Conservation (phyloP, 2,329 filamentous ascomycete genomes). For the Pseudogymnoascus sp. region DNA sequence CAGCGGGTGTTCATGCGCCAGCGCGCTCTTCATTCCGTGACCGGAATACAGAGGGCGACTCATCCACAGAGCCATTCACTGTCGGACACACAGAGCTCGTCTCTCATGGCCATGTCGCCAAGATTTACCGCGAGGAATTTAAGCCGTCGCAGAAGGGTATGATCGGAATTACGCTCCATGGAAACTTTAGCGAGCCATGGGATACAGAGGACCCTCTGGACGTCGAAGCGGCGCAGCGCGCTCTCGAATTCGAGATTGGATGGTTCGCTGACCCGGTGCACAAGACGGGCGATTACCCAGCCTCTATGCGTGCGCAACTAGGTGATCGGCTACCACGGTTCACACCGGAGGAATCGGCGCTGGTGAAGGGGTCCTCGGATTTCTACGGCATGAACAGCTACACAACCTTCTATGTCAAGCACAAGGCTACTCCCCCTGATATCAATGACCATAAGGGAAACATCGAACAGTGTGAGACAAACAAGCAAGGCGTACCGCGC, state of each 20-base stretch:
- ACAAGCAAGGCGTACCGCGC: conserved; percentile 66
- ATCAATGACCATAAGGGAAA: conserved; percentile 67
- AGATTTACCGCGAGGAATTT: conserved; percentile 76
- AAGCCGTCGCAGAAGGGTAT: conserved; percentile 64
- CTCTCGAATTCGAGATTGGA: conserved; percentile 78
- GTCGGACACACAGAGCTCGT: conserved; percentile 75
- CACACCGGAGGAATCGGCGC: conserved; percentile 60
- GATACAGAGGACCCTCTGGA: conserved; percentile 70
- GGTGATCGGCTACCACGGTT: conserved; percentile 70
- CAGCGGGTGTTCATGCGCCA: conserved; percentile 69
- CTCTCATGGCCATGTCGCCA: conserved; percentile 73
- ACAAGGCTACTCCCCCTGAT: conserved; percentile 54
- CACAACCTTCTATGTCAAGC: conserved; percentile 78
- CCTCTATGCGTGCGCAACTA: conserved; percentile 74
- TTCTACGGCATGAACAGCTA: conserved; percentile 97
- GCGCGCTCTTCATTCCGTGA: conserved; percentile 69
- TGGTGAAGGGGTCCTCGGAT: conserved; percentile 80
- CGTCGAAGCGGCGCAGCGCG: conserved; percentile 68
- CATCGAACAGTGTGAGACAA: conserved; percentile 62
- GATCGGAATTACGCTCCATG: conserved; percentile 82
- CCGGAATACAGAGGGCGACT: conserved; percentile 65
- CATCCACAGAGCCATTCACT: conserved; percentile 70
- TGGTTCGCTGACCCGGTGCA: conserved; percentile 90
- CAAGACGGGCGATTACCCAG: conserved; percentile 68
- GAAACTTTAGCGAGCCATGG: conserved; percentile 77